Conservation (phyloP, 2,329 filamentous ascomycete species). For the Alternaria sp. region DNA sequence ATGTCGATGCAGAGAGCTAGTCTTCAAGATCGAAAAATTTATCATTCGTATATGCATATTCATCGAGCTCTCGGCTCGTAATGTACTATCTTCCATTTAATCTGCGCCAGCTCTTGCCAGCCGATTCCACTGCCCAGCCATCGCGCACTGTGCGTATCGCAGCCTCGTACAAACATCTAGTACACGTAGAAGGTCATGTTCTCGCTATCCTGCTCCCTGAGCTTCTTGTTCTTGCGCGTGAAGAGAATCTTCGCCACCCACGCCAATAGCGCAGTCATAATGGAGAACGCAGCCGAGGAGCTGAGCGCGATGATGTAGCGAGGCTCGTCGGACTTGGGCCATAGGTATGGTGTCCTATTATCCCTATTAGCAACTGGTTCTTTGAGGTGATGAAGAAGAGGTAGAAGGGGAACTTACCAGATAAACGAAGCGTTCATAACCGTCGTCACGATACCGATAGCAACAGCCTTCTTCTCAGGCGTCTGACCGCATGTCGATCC, state of each 20-base stretch:
- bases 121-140: neutral
- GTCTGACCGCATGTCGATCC: slow-evolving; percentile 54
- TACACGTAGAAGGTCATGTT: slow-evolving; percentile 41
- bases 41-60: neutral
- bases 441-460: slow-evolving; percentile 54
- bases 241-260: slow-evolving; percentile 42
- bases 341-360: slow-evolving; percentile 43
- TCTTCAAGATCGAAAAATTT: neutral
- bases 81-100: neutral
- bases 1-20: neutral
- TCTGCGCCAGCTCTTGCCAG: slow-evolving; percentile 2
- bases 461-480: slow-evolving; percentile 54
- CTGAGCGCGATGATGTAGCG: slow-evolving; percentile 41
- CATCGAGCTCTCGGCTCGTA: neutral
- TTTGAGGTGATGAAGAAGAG: neutral
- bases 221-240: slow-evolving; percentile 40
- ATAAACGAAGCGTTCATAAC: slow-evolving; percentile 53
- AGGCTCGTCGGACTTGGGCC: slow-evolving; percentile 40
- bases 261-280: slow-evolving; percentile 37
- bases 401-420: slow-evolving; percentile 27
- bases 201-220: slow-evolving; percentile 33
- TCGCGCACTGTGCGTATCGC: neutral
- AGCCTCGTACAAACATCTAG: slow-evolving; percentile 7
- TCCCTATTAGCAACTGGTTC: slow-evolving; percentile 2
- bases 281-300: slow-evolving; percentile 40